phyloP scores from a whole-genome alignment of 805 yeast species.

The Yamadazyma philogaea region DNA sequence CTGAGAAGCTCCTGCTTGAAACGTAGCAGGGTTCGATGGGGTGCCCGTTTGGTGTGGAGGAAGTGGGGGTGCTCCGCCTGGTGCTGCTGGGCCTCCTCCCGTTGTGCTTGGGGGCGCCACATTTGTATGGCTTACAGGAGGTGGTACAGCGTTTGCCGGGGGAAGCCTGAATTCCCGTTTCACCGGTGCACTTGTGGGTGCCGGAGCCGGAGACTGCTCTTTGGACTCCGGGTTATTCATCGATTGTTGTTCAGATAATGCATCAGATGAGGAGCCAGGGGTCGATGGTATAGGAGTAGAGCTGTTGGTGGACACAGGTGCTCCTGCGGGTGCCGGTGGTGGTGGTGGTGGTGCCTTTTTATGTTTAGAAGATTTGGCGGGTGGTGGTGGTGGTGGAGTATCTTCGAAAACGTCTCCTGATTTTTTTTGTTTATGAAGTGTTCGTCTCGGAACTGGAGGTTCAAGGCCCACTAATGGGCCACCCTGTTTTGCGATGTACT shows the following conservation, averaged over 20 bases:
- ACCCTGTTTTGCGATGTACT: slow-evolving; percentile 69
- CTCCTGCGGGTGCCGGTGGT: slow-evolving; percentile 27
- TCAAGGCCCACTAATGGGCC: slow-evolving; percentile 80
- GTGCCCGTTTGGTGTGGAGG: slow-evolving; percentile 12
- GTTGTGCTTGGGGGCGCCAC: slow-evolving; percentile 19
- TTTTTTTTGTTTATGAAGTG: slow-evolving; percentile 23
- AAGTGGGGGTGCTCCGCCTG: slow-evolving; percentile 18
- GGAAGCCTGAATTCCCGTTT: slow-evolving; percentile 35
- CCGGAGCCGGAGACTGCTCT: slow-evolving; percentile 15
- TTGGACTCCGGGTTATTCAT: slow-evolving; percentile 11
- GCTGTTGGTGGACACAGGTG: slow-evolving; percentile 11
- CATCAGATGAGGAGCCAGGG: slow-evolving; percentile 15
- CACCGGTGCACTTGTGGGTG: slow-evolving; percentile 10
- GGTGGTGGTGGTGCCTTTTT: slow-evolving; percentile 43
- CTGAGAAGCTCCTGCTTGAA: not conserved
- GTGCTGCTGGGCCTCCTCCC: slow-evolving; percentile 1
- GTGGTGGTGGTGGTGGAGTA: not conserved
- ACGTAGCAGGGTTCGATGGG: not conserved
- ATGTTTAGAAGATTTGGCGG: slow-evolving; percentile 13
- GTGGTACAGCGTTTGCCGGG: slow-evolving; percentile 30
- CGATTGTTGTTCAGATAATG: slow-evolving; percentile 2
- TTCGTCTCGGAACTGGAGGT: slow-evolving; percentile 75
- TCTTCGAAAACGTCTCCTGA: not conserved
- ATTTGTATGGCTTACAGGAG: slow-evolving; percentile 23
- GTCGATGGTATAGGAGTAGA: slow-evolving; percentile 17